Base-by-base conservation (phyloP, 2,329 filamentous ascomycete genomes). In the Arthrobotrys pseudoclavata region DNA sequence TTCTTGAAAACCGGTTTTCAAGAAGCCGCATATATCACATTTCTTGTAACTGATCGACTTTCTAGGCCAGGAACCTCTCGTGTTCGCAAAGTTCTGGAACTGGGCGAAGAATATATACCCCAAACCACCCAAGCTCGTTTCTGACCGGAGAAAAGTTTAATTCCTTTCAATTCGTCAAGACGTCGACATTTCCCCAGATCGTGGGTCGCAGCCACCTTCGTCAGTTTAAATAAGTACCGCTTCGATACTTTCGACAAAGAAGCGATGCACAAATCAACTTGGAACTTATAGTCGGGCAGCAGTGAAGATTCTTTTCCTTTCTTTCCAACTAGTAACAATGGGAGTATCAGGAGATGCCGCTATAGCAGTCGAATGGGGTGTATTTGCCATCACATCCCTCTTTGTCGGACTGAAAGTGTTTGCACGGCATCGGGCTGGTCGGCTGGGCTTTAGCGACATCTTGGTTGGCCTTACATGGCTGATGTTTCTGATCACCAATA, bases 51-150 rank as follows among this genome's bases (percentile, higher is more conserved):
- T 69, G 70, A 76, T 76, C 71, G 64, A 52, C 71, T 57, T 42
- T 26, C 26, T 53, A 13, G 63, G 37, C 64, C 64, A 76, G 64
- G 64, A 64, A 76, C 52, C 31, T 66, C 64, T 72, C 57, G 60
- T 64, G 60, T 64, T 72, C 45, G 31, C 22, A 55, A 61, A 20
- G 31, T 64, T 61, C 57, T 64, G 64, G 66, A 76, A 69, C 47
- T 60, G 53, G 53, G 66, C 57, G 57, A 64, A 42, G 47, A 50
- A 64, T 69, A 76, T 76, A 76, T 76, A 76, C 53, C 55, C 57
- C 57, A 13, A 64, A 60, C 29, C 57, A 34, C 31, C 67, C 67
- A 24, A 26, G 26, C 50, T 34, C 42, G 34, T 47, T 31, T 48
- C 24, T 31, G 3, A 63, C 70, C 29, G 22, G 50, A 48, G 29